A percentile compares a stretch with the other conserved stretches of the same genome.
Evolutionary conservation across 1,284 basidiomycete genomes (phyloP).

Genomic region (Grifola frondosa): DNA sequence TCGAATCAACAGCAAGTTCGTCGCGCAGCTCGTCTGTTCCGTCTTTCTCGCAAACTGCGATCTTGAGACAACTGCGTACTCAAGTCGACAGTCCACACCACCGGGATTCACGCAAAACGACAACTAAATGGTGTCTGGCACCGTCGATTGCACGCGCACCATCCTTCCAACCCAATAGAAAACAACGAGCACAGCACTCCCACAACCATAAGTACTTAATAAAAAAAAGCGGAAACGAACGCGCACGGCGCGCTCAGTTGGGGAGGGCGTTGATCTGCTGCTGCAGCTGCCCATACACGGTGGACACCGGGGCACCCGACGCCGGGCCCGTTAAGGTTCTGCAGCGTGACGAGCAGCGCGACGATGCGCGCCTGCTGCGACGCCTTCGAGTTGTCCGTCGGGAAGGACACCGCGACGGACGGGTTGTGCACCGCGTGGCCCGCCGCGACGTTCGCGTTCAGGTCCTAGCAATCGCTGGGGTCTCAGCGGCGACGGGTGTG

Average conservation of each 20-base stretch:
- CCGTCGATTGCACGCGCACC: too few species aligned
- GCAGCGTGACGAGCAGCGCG: slow-evolving; percentile 35
- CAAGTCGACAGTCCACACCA: too few species aligned
- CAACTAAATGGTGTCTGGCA: too few species aligned
- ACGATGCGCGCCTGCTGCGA: slow-evolving; percentile 36
- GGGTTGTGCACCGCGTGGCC: slow-evolving; percentile 41
- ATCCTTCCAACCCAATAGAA: too few species aligned
- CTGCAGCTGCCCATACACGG: slow-evolving; percentile 36
- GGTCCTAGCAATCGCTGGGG: slow-evolving; percentile 15
- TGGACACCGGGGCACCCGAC: slow-evolving; percentile 39
- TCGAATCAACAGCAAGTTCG: too few species aligned
- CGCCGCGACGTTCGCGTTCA: slow-evolving; percentile 37
- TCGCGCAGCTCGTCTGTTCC: too few species aligned
- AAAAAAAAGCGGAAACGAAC: too few species aligned
- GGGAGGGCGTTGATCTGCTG: slow-evolving; percentile 24
- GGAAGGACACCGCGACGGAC: slow-evolving; percentile 34
- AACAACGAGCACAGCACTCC: too few species aligned
- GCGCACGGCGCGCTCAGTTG: neutral
- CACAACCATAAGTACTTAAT: too few species aligned
- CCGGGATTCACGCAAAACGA: too few species aligned
- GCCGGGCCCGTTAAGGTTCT: slow-evolving; percentile 42
- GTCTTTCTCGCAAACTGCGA: too few species aligned
- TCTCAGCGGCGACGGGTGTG: slow-evolving; percentile 1
- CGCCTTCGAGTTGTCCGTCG: slow-evolving; percentile 32
- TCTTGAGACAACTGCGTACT: too few species aligned